Conservation (phyloP, 495 filamentous ascomycete species). For the Talaromyces adpressus region DNA sequence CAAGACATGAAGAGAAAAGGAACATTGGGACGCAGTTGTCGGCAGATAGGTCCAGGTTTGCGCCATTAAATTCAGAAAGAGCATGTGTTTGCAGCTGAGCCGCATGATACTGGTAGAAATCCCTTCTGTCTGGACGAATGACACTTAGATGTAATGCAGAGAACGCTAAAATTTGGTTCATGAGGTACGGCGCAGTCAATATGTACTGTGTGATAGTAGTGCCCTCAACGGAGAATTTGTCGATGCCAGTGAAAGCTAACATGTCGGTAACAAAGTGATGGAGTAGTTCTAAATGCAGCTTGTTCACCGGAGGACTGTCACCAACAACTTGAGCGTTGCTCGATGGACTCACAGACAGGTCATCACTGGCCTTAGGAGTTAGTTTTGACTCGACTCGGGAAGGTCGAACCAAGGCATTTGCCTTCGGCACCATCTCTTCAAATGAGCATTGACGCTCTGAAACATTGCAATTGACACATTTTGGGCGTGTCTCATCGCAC, state of each 20-base stretch:
- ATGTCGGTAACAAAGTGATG: slow-evolving; percentile 19
- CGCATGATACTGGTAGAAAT: neutral
- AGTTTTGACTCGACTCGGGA: slow-evolving; percentile 11
- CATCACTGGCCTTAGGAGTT: neutral
- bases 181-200: slow-evolving; percentile 29
- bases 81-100: neutral
- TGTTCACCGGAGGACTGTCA: slow-evolving; percentile 17
- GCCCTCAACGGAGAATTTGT: neutral
- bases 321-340: neutral
- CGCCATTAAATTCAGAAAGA: neutral
- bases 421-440: neutral
- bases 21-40: neutral
- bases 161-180: slow-evolving; percentile 37
- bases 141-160: slow-evolving; percentile 35
- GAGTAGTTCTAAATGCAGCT: slow-evolving; percentile 25
- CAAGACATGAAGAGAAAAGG: neutral
- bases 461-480: slow-evolving; percentile 27
- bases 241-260: neutral
- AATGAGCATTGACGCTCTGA: slow-evolving; percentile 23
- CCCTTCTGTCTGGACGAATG: slow-evolving; percentile 9
- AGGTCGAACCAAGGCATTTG: slow-evolving; percentile 1
- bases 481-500: slow-evolving; percentile 30
- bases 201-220: slow-evolving; percentile 8
- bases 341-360: neutral
- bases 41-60: neutral